Evolutionary conservation across 2,329 filamentous ascomycete genomes (phyloP).

Genomic region (Incumbomyces lentus): DNA sequence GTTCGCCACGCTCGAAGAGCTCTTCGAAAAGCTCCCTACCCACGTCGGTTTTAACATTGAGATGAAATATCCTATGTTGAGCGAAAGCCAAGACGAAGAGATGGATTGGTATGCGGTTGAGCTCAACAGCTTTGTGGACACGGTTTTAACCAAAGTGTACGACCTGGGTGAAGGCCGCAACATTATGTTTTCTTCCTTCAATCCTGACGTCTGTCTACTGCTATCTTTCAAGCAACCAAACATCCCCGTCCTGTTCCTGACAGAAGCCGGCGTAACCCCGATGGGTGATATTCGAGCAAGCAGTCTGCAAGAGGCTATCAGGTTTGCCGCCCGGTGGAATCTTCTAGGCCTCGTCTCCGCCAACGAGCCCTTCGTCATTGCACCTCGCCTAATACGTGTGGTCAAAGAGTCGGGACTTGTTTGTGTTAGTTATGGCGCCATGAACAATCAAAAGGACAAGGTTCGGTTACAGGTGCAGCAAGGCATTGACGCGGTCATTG

Average conservation of each 20-base stretch:
- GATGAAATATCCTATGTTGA: constrained; percentile 97
- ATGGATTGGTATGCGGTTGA: constrained; percentile 97
- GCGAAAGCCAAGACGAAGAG: constrained; percentile 86
- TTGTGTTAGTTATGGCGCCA: constrained; percentile 83
- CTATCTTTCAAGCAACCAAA: constrained; percentile 95
- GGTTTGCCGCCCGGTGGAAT: constrained; percentile 92
- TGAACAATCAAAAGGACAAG: constrained; percentile 79
- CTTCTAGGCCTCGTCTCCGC: constrained; percentile 80
- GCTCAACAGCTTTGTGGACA: constrained; percentile 93
- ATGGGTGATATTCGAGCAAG: constrained; percentile 85
- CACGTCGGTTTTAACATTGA: constrained; percentile 95
- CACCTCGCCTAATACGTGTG: constrained; percentile 76
- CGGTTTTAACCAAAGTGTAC: constrained; percentile 80
- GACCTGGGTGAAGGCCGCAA: constrained; percentile 72
- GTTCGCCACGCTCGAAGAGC: constrained; percentile 87
- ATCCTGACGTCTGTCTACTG: constrained; percentile 90
- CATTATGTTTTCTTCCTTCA: constrained; percentile 95
- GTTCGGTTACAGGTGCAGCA: constrained; percentile 88
- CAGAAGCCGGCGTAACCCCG: constrained; percentile 68
- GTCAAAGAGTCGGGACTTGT: constrained; percentile 91
- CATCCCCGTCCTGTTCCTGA: constrained; percentile 90
- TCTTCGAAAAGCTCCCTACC: constrained; percentile 75
- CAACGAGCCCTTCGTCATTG: constrained; percentile 80
- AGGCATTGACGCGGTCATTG: constrained; percentile 95
- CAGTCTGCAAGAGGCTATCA: constrained; percentile 87